Percentiles rank a stretch among this genome's conserved stretches.
Evolutionary conservation across 768 basidiomycete genomes (phyloP).

Genomic region (Termitomyces titanicus): DNA sequence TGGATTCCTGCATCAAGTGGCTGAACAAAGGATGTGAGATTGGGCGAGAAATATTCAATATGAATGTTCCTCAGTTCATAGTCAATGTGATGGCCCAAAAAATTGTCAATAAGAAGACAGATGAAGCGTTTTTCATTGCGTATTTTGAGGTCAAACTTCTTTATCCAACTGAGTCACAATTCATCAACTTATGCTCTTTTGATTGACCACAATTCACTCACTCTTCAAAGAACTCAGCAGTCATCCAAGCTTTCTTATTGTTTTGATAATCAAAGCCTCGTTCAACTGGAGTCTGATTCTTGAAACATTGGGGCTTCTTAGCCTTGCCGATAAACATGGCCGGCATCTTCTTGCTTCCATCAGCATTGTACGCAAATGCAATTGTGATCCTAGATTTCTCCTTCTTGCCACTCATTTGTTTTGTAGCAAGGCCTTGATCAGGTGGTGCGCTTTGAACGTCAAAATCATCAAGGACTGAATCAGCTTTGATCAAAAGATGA

Average conservation of each 20-base stretch:
- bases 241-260: too few species aligned
- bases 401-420: constrained; percentile 28
- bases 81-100: constrained; percentile 23
- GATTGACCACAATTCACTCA: too few species aligned
- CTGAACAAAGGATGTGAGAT: too few species aligned
- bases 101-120: constrained; percentile 27
- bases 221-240: too few species aligned
- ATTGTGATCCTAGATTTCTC: constrained; percentile 26
- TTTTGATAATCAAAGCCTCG: too few species aligned
- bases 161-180: constrained; percentile 13
- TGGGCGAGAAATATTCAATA: constrained; percentile 27
- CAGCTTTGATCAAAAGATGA: background rate
- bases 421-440: constrained; percentile 26
- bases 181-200: too few species aligned
- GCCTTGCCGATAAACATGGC: constrained; percentile 32
- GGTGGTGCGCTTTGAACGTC: constrained; percentile 18
- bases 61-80: constrained; percentile 25
- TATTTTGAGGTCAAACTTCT: constrained; percentile 12
- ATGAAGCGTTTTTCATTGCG: constrained; percentile 18
- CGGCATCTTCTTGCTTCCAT: constrained; percentile 27
- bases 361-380: constrained; percentile 14
- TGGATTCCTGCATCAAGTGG: constrained; percentile 21
- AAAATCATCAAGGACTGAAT: background rate
- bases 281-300: constrained; percentile 16
- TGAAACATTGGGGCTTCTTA: constrained; percentile 28